Conservation (phyloP, 352 stramenopile species). For the Globisporangium apiculatum region DNA sequence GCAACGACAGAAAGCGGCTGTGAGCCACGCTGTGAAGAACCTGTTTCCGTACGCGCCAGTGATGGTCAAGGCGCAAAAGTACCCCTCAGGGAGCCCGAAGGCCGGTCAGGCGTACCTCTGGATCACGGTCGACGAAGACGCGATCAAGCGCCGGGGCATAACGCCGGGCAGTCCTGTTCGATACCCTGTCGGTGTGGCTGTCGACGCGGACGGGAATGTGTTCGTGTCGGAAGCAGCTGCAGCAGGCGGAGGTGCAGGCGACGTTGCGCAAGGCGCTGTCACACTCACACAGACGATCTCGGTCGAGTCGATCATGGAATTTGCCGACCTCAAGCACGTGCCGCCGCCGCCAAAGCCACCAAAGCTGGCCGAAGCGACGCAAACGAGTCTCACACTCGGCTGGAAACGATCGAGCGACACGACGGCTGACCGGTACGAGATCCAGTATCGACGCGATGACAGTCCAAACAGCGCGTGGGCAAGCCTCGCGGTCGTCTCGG, state of each 20-base stretch:
- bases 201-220: slow-evolving; percentile 63
- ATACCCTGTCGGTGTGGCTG: slow-evolving; percentile 62
- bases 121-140: slow-evolving; percentile 65
- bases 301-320: slow-evolving; percentile 50
- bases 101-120: slow-evolving; percentile 66
- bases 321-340: slow-evolving; percentile 29
- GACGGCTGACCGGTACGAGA: slow-evolving; percentile 67
- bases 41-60: slow-evolving; percentile 75
- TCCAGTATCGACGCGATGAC: slow-evolving; percentile 52
- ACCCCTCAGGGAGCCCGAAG: slow-evolving; percentile 42
- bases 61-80: slow-evolving; percentile 65
- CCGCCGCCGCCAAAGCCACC: slow-evolving; percentile 32
- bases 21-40: slow-evolving; percentile 68
- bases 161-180: slow-evolving; percentile 30
- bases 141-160: slow-evolving; percentile 44
- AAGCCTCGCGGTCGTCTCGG: slow-evolving; percentile 25
- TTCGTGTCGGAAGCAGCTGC: slow-evolving; percentile 49
- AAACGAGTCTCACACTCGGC: slow-evolving; percentile 38
- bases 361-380: slow-evolving; percentile 37
- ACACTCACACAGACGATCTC: slow-evolving; percentile 45
- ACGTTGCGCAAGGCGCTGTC: background rate
- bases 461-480: slow-evolving; percentile 43
- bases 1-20: slow-evolving; percentile 41
- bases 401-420: slow-evolving; percentile 59
- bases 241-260: background rate